Conservation (phyloP, 2,329 filamentous ascomycete species). For the Calonectria montana region DNA sequence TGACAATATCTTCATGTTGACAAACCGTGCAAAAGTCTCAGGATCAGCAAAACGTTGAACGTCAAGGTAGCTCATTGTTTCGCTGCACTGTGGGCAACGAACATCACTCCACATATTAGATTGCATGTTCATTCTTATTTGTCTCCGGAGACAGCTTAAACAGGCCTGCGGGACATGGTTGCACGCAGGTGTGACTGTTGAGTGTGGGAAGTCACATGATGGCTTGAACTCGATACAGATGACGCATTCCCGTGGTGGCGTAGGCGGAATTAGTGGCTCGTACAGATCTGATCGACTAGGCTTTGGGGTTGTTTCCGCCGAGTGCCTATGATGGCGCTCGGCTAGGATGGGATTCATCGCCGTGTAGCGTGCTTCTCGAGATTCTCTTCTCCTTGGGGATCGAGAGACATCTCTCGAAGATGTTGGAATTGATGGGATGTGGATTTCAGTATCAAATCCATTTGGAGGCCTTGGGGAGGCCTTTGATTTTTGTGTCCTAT, state of each 20-base stretch:
- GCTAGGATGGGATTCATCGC: too few species aligned
- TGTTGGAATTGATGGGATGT: too few species aligned
- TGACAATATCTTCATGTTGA: background rate
- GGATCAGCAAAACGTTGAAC: background rate
- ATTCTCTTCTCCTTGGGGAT: too few species aligned
- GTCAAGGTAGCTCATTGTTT: background rate
- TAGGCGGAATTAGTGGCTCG: background rate
- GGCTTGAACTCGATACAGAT: background rate
- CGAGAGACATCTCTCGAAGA: too few species aligned
- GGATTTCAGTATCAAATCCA: too few species aligned
- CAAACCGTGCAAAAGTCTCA: conserved; percentile 4
- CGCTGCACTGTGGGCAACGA: background rate
- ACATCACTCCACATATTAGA: background rate
- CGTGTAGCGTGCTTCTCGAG: too few species aligned
- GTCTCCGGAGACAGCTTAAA: background rate
- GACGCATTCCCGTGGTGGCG: background rate
- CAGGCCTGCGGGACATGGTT: background rate
- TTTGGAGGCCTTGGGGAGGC: too few species aligned
- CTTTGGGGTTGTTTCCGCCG: background rate
- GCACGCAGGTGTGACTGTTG: background rate
- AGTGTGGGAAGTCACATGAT: background rate
- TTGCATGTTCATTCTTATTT: background rate
- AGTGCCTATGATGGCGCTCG: too few species aligned
- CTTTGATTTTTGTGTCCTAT: too few species aligned
- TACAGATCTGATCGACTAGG: background rate